Conservation (phyloP, 202 grass and related monocot species). For the Eragrostis tef region DNA sequence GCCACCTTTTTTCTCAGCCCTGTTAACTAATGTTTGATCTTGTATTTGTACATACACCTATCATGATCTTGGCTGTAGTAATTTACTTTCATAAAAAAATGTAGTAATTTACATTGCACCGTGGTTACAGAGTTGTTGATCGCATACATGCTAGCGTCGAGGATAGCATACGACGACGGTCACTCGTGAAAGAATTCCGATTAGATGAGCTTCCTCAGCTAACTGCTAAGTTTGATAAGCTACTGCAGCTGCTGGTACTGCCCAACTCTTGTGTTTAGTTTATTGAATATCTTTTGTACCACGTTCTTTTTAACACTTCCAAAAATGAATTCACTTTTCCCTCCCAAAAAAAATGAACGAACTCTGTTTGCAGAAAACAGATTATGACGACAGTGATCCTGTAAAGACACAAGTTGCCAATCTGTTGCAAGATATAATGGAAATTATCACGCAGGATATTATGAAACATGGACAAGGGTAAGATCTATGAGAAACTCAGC, state of each 20-base stretch:
- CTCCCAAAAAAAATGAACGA: background rate
- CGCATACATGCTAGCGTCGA: slow-evolving; percentile 42
- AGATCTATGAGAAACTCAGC: slow-evolving; percentile 27
- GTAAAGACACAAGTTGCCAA: slow-evolving; percentile 72
- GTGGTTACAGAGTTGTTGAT: slow-evolving; percentile 58
- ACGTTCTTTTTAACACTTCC: background rate
- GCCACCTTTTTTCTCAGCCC: slow-evolving; percentile 29
- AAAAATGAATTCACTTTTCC: background rate
- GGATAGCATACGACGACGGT: slow-evolving; percentile 5
- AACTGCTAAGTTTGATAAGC: slow-evolving; percentile 75
- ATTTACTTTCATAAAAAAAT: background rate
- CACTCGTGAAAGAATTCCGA: slow-evolving; percentile 62
- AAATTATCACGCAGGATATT: slow-evolving; percentile 87
- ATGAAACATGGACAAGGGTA: slow-evolving; percentile 72
- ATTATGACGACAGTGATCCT: slow-evolving; percentile 57
- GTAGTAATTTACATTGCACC: slow-evolving; percentile 18
- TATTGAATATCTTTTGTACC: slow-evolving; percentile 31
- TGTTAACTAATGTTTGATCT: background rate
- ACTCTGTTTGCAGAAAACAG: slow-evolving; percentile 51
- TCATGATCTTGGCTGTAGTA: background rate
- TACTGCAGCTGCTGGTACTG: slow-evolving; percentile 69
- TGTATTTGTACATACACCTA: slow-evolving; percentile 30
- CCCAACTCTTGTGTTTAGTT: background rate
- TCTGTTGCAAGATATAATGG: slow-evolving; percentile 97
- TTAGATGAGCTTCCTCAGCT: slow-evolving; percentile 85